phyloP scores from a whole-genome alignment of 805 yeast species.

The Wickerhamiella cacticola region DNA sequence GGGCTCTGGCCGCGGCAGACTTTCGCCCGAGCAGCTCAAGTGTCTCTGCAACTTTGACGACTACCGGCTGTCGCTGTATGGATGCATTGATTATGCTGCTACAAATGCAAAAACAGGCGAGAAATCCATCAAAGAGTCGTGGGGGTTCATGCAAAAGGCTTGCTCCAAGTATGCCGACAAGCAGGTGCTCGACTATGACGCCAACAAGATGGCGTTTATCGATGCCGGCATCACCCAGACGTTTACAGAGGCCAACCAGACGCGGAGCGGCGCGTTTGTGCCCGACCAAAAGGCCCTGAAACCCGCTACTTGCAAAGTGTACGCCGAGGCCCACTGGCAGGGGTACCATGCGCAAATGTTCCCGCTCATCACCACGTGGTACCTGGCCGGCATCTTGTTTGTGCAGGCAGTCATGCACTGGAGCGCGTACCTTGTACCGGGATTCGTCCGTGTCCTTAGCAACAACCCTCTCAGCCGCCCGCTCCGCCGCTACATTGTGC shows the following conservation, averaged over 20 bases:
- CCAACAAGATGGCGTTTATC: not conserved
- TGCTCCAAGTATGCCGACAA: not conserved
- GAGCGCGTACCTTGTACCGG: not conserved
- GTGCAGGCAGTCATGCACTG: slow-evolving; percentile 4
- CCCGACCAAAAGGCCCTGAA: not conserved
- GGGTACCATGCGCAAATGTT: not conserved
- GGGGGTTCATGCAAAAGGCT: not conserved
- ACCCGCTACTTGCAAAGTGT: not conserved
- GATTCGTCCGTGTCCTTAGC: not conserved
- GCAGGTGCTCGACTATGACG: not conserved
- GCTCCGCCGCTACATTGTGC: slow-evolving; percentile 1
- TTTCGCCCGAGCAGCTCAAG: not conserved
- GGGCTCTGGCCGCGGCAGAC: not conserved
- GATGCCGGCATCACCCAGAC: not conserved
- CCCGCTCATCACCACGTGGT: slow-evolving; percentile 1
- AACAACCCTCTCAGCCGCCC: slow-evolving; percentile 2
- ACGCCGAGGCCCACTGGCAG: slow-evolving; percentile 3
- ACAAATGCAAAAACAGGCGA: not conserved
- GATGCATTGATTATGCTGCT: not conserved
- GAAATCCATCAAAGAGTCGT: slow-evolving; percentile 3
- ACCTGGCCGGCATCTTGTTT: slow-evolving; percentile 1
- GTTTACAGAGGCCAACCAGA: not conserved
- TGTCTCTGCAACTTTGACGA: slow-evolving; percentile 1
- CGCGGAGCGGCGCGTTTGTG: slow-evolving; percentile 1
- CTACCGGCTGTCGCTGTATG: not conserved